Evolutionary conservation across 345 rosid genomes (phyloP), one percentile per base, ranked within the genome.

Genomic region (Clarkia xantiana): DNA sequence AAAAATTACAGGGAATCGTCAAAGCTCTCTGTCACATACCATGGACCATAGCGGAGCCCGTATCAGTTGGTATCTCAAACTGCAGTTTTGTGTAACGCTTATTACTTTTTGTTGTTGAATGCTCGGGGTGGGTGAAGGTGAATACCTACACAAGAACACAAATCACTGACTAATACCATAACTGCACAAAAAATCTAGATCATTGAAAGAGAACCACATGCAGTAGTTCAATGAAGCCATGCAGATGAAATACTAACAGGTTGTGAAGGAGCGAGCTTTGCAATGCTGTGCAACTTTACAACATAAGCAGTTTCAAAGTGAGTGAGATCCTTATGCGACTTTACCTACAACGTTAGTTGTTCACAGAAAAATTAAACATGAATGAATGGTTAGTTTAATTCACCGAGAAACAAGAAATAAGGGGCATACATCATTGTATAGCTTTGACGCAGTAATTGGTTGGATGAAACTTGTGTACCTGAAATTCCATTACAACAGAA

Each of bases 301-400:
- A 91, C 99, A 70, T 91, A 91, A 51, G 99, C 86, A 63, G 95
- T 91, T 75, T 91, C 99, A 62, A 91, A 91, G 63, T 86, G 88
- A 41, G 61, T 77, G 52, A 87, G 62, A 74, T 91, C 99, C 61
- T 78, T 84, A 67, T 82, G 94, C 3, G 94, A 74, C 74, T 91
- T 87, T 45, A 91, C 78, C 99, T 91, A 76, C 61, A 62, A 65
- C 14, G 51, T 41, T 23, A 59, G 18, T 60, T 53, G 39, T 45
- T 19, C 51, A 13, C 48, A 14, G 56, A 41, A 29, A 19, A 22
- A 18, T 59, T 29, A 48, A 44, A 52, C 48, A 53, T 18, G 36
- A n/a, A 42, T 38, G 46, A 45, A 53, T 52, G 42, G 41, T 45
- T 40, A 20, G 34, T 42, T 45, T 22, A 38, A 22, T 41, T 23